phyloP scores from a whole-genome alignment of 345 rosid species.

The Gossypium arboreum region DNA sequence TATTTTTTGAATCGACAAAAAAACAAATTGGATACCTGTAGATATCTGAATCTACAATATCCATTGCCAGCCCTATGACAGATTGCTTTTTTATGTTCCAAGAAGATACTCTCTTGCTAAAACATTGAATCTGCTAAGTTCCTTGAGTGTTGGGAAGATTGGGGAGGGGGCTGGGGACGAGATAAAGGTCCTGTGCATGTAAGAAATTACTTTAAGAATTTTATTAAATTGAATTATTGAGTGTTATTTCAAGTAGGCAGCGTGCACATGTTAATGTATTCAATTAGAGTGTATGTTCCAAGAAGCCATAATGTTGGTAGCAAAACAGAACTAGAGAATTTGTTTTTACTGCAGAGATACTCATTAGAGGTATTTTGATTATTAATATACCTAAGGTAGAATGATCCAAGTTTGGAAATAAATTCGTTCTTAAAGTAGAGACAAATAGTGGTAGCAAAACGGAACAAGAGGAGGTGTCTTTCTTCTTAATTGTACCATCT shows the following conservation, averaged over 20 bases:
- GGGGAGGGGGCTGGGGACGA: background rate
- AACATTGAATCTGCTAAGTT: background rate
- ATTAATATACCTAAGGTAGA: background rate
- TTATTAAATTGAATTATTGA: too few species aligned
- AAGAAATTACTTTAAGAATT: too few species aligned
- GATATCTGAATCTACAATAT: background rate
- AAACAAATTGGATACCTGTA: too few species aligned
- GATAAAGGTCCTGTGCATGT: too few species aligned
- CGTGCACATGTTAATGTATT: too few species aligned
- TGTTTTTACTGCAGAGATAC: background rate
- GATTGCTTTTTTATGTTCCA: background rate
- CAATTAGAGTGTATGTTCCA: too few species aligned
- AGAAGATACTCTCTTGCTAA: background rate
- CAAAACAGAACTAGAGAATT: background rate
- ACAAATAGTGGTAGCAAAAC: background rate
- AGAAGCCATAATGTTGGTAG: background rate
- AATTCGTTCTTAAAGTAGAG: background rate
- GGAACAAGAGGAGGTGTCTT: background rate
- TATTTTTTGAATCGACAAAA: too few species aligned
- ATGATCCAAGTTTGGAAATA: background rate
- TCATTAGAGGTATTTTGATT: background rate
- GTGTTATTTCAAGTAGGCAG: too few species aligned
- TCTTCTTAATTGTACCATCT: background rate
- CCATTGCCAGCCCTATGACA: background rate
- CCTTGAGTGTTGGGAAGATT: background rate